Evolutionary conservation across 2,329 filamentous ascomycete species (phyloP), one percentile per base, ranked within the genome.

Genomic region (Venturia asperata): DNA sequence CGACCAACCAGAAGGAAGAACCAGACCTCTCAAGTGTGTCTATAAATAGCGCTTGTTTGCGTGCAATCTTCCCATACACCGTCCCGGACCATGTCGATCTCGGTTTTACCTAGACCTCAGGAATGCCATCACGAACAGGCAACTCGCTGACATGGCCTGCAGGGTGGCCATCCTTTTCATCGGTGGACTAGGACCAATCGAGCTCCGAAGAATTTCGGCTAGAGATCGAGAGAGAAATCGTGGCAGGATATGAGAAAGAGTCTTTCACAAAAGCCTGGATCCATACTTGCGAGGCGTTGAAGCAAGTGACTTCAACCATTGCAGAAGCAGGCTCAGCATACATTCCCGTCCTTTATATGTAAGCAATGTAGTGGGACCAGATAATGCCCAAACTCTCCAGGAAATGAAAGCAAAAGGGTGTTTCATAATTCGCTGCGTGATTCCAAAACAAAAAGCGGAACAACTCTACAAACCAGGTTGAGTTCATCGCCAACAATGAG

Each of bases 181-280:
- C 9, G 21, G 21, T 2, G 9, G 45, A 47, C 9, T 3, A n/a
- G 19, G 5, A 47, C 15, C 9, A 47, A 24, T n/a, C 4, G 9
- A 24, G 3, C 15, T n/a, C 19, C 15, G 15, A 47, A 17, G 45
- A 47, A 24, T n/a, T 47, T n/a, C 15, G 3, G 15, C 45, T 47
- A 7, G 15, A 19, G 13, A 19, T 47, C 19, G 79, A 79, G 68
- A 71, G 71, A 62, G 70, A 71, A 0, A 74, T 79, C 24, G 70
- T 76, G 41, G 69, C 70, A 2, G 66, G 75, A 42, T 79, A 77
- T 62, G 77, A 77, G 4, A 70, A 71, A 39, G 74, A 72, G 5
- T 71, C 72, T 1, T 66, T 80, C 17, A 68, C 66, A 11, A 63
- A 71, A 66, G 75, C 75, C 68, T 80, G 77, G 78, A 56, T 78